Conservation (phyloP, 306 rosid species). For the Cicer yamashitae region DNA sequence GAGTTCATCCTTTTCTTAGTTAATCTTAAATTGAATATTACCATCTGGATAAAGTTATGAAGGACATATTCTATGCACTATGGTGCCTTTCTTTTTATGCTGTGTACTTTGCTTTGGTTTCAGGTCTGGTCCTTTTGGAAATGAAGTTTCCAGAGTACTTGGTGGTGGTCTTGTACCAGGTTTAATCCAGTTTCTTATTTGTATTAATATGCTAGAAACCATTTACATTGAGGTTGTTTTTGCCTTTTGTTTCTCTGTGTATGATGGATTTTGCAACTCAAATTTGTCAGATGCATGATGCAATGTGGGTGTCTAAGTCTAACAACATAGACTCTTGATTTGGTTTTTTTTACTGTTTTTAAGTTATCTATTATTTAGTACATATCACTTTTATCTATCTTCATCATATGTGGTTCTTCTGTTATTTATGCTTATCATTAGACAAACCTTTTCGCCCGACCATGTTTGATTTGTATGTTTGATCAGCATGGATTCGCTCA, state of each 20-base stretch:
- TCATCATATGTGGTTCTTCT: conserved; percentile 8
- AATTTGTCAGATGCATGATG: conserved; percentile 19
- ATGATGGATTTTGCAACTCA: conserved; percentile 22
- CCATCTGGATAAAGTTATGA: neutral
- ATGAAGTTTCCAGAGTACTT: conserved; percentile 84
- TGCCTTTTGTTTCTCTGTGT: neutral
- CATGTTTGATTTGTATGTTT: neutral
- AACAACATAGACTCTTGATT: conserved; percentile 17
- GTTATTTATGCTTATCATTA: neutral
- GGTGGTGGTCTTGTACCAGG: conserved; percentile 99
- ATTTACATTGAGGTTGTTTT: conserved; percentile 30
- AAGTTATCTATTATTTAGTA: neutral
- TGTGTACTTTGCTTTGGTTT: conserved; percentile 41
- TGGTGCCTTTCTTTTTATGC: conserved; percentile 32
- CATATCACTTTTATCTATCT: neutral
- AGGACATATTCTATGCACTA: neutral
- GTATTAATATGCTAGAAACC: conserved; percentile 3
- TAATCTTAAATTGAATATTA: neutral
- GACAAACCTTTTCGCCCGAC: conserved; percentile 3
- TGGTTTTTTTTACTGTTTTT: neutral
- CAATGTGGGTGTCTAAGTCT: neutral
- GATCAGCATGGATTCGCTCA: neutral
- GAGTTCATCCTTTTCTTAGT: neutral
- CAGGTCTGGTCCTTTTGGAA: conserved; percentile 79
- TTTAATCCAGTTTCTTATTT: conserved; percentile 44